Evolutionary conservation across 2,329 filamentous ascomycete species (phyloP), one percentile per base, ranked within the genome.

Genomic region (Bimuria novae-zelandiae): DNA sequence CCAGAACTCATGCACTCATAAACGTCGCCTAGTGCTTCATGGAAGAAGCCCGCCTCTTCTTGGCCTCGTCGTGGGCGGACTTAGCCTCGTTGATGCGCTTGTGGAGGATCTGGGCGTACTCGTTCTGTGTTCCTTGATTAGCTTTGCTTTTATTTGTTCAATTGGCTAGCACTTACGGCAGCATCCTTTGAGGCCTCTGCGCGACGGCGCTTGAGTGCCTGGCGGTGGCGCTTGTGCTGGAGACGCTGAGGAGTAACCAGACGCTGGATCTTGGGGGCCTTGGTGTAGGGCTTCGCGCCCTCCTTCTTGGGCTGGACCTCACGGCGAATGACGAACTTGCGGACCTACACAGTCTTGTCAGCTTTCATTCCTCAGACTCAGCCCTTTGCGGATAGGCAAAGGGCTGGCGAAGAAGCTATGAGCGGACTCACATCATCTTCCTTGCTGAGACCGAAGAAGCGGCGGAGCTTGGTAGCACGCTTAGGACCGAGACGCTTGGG

Each of bases 371-470:
- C 73, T 79, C 77, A 79, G 77, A 76, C 77, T 79, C 76, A 76
- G 75, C 74, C 76, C 69, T 65, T 65, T 49, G 60, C 59, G 56
- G 14, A 47, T 29, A 47, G 21, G 30, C 63, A 69, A 67, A 71
- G 70, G 73, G 78, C 74, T 78, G 83, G 83, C 84, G 82, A 90
- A 88, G 89, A 84, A 85, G 88, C 67, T 73, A 75, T 79, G 77
- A 77, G 75, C 78, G 75, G 78, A 92, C 90, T 87, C 89, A 97
- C 93, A 90, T 99, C 94, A 86, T 99, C 94, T 89, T 97, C 92
- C 92, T 97, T 97, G 90, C 89, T 93, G 87, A 99, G 90, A 84
- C 91, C 88, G 85, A 97, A 99, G 89, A 99, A 99, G 79, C 88
- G 89, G 82, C 93, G 91, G 84, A 99, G 97, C 92, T 97, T 99